Evolutionary conservation across 805 yeast genomes (phyloP), one percentile per base, ranked within the genome.

Genomic region (Wickerhamiella siamensis): DNA sequence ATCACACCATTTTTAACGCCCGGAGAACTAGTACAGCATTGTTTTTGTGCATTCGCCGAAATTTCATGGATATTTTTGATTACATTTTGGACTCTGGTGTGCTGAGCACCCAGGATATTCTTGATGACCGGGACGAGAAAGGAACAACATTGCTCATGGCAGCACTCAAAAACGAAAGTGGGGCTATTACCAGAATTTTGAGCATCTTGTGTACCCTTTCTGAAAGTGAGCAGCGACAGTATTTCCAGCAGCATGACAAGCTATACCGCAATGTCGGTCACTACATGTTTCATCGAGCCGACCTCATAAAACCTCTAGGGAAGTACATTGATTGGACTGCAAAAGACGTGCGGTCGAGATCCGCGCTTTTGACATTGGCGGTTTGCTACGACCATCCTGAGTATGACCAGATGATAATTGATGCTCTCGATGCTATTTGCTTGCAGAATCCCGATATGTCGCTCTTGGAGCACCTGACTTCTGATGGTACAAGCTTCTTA

Each of bases 351-450:
- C 74, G 71, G 45, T 74, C 77, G 0, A 83, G 81, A 50, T 83
- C 96, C 0, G 93, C 96, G 0, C 61, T 88, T 8, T 74, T 80
- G 58, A 70, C 83, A 2, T 60, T 83, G 2, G 75, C 83, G 48
- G 62, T 95, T 42, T 75, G 86, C 48, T 87, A 87, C 58, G 95
- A 86, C 56, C 86, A 81, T 48, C 62, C 72, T 0, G 59, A 74
- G 27, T 87, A 86, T 56, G 55, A 64, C 2, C 53, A 53, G 3
- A 53, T 83, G 50, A 60, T 83, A 5, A n/a, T 22, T 20, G 4
- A 15, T 3, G 31, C 31, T 5, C 15, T 36, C 20, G 31, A 24
- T 4, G 29, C 29, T 6, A 17, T 12, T 10, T 22, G 31, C 31
- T 3, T n/a, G 4, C 18, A 36, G 15, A 24, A 24, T 5, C 31